Conservation (phyloP, 2,329 filamentous ascomycete species). For the Colletotrichum viniferum region DNA sequence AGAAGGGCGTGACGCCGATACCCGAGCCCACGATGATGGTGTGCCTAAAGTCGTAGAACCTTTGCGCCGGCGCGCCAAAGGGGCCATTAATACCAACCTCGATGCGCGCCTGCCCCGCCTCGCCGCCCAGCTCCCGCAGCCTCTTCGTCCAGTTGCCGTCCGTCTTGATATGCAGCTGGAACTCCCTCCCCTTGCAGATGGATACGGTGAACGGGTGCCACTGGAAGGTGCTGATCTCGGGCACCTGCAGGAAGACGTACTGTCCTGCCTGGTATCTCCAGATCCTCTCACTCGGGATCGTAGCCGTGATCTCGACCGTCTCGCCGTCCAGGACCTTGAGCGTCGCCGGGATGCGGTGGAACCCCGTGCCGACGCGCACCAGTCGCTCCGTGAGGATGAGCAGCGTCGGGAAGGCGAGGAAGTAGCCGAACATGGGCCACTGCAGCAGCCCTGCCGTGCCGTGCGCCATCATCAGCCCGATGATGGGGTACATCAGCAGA, state of each 20-base stretch:
- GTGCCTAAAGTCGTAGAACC: conserved; percentile 63
- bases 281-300: conserved; percentile 50
- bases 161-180: conserved; percentile 63
- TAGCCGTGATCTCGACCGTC: conserved; percentile 53
- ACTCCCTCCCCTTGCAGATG: conserved; percentile 53
- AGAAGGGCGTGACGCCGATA: conserved; percentile 63
- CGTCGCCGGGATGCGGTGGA: conserved; percentile 51
- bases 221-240: conserved; percentile 55
- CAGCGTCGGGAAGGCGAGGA: conserved; percentile 56
- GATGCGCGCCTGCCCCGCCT: conserved; percentile 39
- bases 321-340: conserved; percentile 56
- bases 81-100: conserved; percentile 61
- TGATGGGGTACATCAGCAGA: conserved; percentile 62
- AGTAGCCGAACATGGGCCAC: conserved; percentile 61
- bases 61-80: conserved; percentile 61
- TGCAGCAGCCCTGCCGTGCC: conserved; percentile 55
- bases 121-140: conserved; percentile 46
- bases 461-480: conserved; percentile 59
- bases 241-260: conserved; percentile 62
- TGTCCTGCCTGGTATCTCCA: conserved; percentile 63
- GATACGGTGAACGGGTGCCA: conserved; percentile 67
- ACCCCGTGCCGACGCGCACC: conserved; percentile 49
- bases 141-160: conserved; percentile 60
- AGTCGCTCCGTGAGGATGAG: conserved; percentile 54
- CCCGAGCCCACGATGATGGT: conserved; percentile 60